phyloP scores from a whole-genome alignment of 1,284 basidiomycete genomes.

The Melampsora larici-populina region DNA sequence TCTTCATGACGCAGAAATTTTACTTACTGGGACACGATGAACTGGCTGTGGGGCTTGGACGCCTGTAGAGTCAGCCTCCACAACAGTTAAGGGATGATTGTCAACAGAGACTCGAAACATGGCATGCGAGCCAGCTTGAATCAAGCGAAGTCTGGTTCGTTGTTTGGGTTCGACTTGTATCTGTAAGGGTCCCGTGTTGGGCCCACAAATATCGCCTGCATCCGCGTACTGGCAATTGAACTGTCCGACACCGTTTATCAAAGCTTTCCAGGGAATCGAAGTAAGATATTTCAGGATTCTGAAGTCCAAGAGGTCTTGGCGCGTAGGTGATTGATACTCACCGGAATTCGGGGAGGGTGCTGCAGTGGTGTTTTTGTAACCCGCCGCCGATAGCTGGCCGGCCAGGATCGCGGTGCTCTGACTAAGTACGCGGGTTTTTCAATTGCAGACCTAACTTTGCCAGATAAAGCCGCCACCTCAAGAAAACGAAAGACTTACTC shows the following conservation, averaged over 20 bases:
- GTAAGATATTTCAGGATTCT: slow-evolving; percentile 57
- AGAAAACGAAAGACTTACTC: slow-evolving; percentile 9
- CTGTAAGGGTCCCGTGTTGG: neutral
- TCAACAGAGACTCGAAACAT: slow-evolving; percentile 49
- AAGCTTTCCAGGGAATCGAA: slow-evolving; percentile 17
- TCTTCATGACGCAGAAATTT: neutral
- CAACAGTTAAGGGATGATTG: slow-evolving; percentile 45
- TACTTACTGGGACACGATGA: slow-evolving; percentile 45
- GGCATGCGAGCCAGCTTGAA: slow-evolving; percentile 57
- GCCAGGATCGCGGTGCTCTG: slow-evolving; percentile 6
- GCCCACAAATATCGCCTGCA: neutral
- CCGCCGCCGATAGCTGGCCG: slow-evolving; percentile 43
- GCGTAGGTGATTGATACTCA: neutral
- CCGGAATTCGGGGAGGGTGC: slow-evolving; percentile 56
- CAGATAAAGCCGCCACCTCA: neutral
- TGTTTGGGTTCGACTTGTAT: neutral
- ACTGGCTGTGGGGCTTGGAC: slow-evolving; percentile 33
- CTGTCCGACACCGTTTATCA: slow-evolving; percentile 31
- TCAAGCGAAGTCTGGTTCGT: slow-evolving; percentile 58
- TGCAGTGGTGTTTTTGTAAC: slow-evolving; percentile 49
- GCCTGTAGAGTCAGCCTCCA: slow-evolving; percentile 28
- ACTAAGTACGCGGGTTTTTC: neutral
- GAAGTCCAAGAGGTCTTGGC: neutral
- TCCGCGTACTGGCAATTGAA: slow-evolving; percentile 27
- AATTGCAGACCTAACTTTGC: neutral